phyloP scores from a whole-genome alignment of 345 rosid species.

The Euphorbia tirucalli region DNA sequence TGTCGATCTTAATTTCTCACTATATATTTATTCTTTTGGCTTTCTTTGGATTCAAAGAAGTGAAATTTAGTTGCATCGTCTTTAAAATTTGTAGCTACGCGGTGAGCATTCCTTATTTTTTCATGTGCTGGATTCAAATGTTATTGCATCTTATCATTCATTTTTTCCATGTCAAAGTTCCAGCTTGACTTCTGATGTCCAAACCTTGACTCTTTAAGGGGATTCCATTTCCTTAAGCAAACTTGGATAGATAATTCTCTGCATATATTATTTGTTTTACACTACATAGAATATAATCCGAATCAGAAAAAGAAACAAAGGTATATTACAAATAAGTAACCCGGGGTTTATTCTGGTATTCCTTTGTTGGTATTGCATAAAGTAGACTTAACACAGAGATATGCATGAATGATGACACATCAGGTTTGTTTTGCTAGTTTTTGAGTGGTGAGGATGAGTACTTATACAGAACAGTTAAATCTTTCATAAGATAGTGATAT shows the following conservation, averaged over 20 bases:
- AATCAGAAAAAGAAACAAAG: neutral
- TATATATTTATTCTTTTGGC: neutral
- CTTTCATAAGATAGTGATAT: neutral
- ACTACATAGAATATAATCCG: neutral
- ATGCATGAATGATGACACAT: neutral
- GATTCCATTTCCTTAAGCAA: neutral
- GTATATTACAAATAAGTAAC: neutral
- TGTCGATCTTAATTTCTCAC: neutral
- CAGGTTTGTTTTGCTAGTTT: neutral
- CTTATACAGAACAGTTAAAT: constrained; percentile 1
- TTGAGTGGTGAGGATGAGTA: neutral
- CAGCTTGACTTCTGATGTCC: neutral
- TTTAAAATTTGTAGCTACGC: neutral
- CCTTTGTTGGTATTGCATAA: neutral
- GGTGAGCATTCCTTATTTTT: neutral
- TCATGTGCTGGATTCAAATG: neutral
- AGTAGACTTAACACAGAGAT: neutral
- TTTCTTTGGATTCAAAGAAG: neutral
- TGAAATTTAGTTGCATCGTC: neutral
- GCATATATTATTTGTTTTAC: neutral
- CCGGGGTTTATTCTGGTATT: neutral
- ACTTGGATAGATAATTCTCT: neutral
- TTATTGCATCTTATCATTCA: neutral
- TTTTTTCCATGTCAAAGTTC: neutral
- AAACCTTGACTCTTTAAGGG: neutral